A percentile compares a stretch with the other conserved stretches of the same genome.
Evolutionary conservation across 306 rosid species (phyloP).

Genomic region (Acacia crassicarpa): DNA sequence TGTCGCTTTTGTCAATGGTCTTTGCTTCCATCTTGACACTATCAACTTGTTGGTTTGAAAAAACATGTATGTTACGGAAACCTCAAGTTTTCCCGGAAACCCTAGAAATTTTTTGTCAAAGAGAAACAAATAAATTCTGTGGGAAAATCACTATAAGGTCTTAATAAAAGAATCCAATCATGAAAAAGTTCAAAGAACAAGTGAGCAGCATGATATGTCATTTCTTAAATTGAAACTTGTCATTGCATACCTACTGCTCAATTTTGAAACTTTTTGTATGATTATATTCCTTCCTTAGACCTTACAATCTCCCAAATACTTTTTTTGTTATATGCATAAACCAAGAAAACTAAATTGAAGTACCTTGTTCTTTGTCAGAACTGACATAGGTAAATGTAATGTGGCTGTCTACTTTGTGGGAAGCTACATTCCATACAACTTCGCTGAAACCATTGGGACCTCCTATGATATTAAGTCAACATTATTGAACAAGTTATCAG

Average conservation of each 20-base stretch:
- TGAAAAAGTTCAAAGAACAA: too few relatives aligned
- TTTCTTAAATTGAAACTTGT: too few relatives aligned
- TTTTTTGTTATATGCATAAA: too few relatives aligned
- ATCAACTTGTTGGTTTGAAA: slow-evolving; percentile 36
- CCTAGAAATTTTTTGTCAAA: slow-evolving; percentile 25
- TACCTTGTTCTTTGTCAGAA: slow-evolving; percentile 76
- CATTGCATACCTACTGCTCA: too few relatives aligned
- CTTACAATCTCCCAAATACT: too few relatives aligned
- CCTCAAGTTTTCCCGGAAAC: slow-evolving; percentile 65
- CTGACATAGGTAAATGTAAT: slow-evolving; percentile 55
- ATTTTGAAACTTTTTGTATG: too few relatives aligned
- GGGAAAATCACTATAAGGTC: too few relatives aligned
- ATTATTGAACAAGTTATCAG: not conserved
- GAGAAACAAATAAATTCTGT: not conserved
- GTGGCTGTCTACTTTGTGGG: slow-evolving; percentile 40
- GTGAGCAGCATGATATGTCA: too few relatives aligned
- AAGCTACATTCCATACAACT: slow-evolving; percentile 52
- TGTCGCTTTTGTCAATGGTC: slow-evolving; percentile 50
- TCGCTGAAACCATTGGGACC: slow-evolving; percentile 62
- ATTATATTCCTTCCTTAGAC: too few relatives aligned
- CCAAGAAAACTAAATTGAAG: not conserved
- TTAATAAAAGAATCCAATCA: too few relatives aligned
- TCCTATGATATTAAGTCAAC: slow-evolving; percentile 42
- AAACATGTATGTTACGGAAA: slow-evolving; percentile 56
- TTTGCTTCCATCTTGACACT: slow-evolving; percentile 59